phyloP scores from a whole-genome alignment of 305 asterid genomes.

The Euphrasia arctica region DNA sequence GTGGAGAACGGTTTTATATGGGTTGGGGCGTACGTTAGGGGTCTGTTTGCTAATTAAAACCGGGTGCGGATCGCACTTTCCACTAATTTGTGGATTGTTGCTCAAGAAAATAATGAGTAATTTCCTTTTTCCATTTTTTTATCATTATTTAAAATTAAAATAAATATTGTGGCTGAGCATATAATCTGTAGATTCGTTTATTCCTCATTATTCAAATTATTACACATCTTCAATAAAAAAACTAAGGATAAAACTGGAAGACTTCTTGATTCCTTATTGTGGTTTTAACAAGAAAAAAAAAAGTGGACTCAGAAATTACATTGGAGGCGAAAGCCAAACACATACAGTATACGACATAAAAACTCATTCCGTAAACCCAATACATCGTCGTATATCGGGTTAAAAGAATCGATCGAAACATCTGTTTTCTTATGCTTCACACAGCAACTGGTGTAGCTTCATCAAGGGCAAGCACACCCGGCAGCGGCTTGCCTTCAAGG shows the following conservation, averaged over 20 bases:
- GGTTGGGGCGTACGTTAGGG: background rate
- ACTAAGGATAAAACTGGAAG: no score
- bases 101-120: background rate
- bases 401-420: slow-evolving; percentile 33
- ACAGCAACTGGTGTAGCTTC: slow-evolving; percentile 61
- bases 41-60: background rate
- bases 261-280: no score
- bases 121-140: background rate
- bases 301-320: no score
- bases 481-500: slow-evolving; percentile 74
- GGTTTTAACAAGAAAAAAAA: no score
- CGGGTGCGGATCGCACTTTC: background rate
- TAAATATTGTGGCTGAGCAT: no score
- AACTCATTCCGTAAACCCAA: slow-evolving; percentile 28
- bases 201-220: no score
- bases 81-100: background rate
- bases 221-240: no score
- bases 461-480: slow-evolving; percentile 77
- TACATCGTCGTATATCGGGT: slow-evolving; percentile 22
- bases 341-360: slow-evolving; percentile 13
- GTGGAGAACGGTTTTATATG: background rate
- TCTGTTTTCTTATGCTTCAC: slow-evolving; percentile 23
- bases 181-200: no score
- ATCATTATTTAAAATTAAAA: no score
- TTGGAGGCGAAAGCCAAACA: no score